Percentiles rank a stretch among this genome's conserved stretches.
These are phyloP conservation scores for Leishmania braziliensis DNA, from an alignment of 208 protist species.

Conservation along the genomic window DNA sequence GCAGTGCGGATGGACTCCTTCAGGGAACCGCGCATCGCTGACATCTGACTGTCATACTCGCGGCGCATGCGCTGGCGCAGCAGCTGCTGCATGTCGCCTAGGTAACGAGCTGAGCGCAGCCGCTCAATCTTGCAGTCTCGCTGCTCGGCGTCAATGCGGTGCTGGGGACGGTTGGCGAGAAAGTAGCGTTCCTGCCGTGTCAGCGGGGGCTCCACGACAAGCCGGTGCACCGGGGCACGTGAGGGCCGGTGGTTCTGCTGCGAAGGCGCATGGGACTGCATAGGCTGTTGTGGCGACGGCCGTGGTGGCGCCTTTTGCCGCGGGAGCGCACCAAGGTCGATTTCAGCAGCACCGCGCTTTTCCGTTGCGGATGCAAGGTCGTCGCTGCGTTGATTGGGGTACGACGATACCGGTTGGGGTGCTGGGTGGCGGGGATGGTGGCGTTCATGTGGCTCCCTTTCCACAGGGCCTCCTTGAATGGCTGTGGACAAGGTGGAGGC, in stretches of 20 bases:
- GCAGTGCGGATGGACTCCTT: slow-evolving; percentile 34
- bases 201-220: slow-evolving; percentile 45
- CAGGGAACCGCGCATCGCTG: slow-evolving; percentile 50
- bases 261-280: not conserved
- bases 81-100: slow-evolving; percentile 68
- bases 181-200: slow-evolving; percentile 52
- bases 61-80: slow-evolving; percentile 70
- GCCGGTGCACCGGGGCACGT: not conserved
- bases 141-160: slow-evolving; percentile 48
- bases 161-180: slow-evolving; percentile 51
- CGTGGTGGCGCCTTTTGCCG: not conserved
- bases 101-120: slow-evolving; percentile 68
- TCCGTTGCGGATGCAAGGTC: not conserved
- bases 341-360: not conserved
- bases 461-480: not conserved
- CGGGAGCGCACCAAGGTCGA: not conserved
- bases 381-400: not conserved
- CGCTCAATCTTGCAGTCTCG: slow-evolving; percentile 85
- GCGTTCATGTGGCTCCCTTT: not conserved
- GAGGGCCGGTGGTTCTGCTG: not conserved
- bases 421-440: not conserved
- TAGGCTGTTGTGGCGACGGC: not conserved
- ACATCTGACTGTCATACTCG: slow-evolving; percentile 56
- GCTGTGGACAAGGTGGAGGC: not conserved
- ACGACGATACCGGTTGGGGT: not conserved